Percentiles rank a stretch among this genome's conserved stretches.
These are phyloP conservation scores for Gossypium lobatum DNA, from an alignment of 441 rosid species.

Conservation along the genomic window DNA sequence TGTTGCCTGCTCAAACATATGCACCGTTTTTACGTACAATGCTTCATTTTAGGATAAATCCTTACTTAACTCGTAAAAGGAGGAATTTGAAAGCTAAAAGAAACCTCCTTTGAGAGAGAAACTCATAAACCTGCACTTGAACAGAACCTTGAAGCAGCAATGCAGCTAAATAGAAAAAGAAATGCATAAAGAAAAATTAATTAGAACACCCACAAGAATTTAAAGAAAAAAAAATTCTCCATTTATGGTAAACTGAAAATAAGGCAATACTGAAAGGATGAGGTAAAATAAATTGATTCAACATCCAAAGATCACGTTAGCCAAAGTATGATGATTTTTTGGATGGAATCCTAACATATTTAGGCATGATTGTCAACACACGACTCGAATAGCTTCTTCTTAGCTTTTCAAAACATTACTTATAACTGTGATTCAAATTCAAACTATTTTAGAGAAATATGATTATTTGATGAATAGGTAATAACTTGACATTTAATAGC, in stretches of 20 bases:
- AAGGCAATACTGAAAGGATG: slow-evolving; percentile 24
- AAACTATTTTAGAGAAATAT: too few relatives aligned
- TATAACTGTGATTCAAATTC: too few relatives aligned
- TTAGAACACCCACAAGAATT: background rate
- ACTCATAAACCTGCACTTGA: slow-evolving; percentile 85
- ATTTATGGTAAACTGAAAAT: background rate
- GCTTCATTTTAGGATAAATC: background rate
- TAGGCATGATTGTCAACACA: too few relatives aligned
- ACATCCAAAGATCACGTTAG: too few relatives aligned
- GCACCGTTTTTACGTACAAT: background rate
- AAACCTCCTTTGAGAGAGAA: slow-evolving; percentile 73
- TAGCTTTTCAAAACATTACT: too few relatives aligned
- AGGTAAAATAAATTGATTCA: too few relatives aligned
- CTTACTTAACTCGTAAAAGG: background rate
- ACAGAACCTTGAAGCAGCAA: slow-evolving; percentile 87
- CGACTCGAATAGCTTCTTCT: too few relatives aligned
- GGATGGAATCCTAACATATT: too few relatives aligned
- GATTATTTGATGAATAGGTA: too few relatives aligned
- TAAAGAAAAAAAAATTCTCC: background rate
- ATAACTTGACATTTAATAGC: too few relatives aligned
- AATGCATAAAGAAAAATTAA: background rate
- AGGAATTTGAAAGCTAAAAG: background rate
- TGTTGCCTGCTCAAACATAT: slow-evolving; percentile 38
- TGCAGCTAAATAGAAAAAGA: slow-evolving; percentile 48
- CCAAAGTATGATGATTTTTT: too few relatives aligned